Base-by-base conservation (phyloP, 2,329 filamentous ascomycete genomes). In the Fusarium subglutinans region DNA sequence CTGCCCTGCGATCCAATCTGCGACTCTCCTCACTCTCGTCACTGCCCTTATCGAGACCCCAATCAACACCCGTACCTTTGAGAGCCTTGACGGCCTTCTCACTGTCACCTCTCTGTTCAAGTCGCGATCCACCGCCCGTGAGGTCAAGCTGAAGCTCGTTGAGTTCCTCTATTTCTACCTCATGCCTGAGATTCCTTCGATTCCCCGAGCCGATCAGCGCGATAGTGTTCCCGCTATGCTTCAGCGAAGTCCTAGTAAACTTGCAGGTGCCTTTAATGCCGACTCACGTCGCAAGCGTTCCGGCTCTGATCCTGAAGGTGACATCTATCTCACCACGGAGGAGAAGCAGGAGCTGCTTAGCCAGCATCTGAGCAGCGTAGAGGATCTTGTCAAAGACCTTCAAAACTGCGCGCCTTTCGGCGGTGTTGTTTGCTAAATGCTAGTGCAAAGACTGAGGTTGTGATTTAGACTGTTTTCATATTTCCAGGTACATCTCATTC, bases 151-250 rank as follows among this genome's bases (percentile, higher is more conserved):
- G 80, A 96, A 97, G 82, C 90, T 97, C n/a, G 92, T 98, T 76
- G 96, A 98, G 83, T 98, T 98, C 81, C 86, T 99, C 58, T 98
- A 98, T 86, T 98, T 98, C 83, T 99, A 98, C 83, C 91, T 99
- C 77, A 98, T 98, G 92, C 95, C 96, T 57, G 96, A 99, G 84
- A 90, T 90, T 1, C 91, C 88, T 50, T 85, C 88, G 26, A 87
- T 88, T 71, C 87, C 89, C 10, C 83, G 84, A 70, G 85, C 87
- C 69, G 84, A 82, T 26, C 81, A 82, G 57, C 83, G 82, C 56
- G 82, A 83, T 66, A 86, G 85, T 5, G 79, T 87, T 14, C 85
- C 87, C 13, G 85, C 83, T 30, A 86, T 91, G 79, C 82, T 91
- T 70, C 90, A 92, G 82, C 88, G 90, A 70, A 93, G 90, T 79